Evolutionary conservation across 2,329 filamentous ascomycete genomes (phyloP).

Genomic region (Nakataea oryzae): DNA sequence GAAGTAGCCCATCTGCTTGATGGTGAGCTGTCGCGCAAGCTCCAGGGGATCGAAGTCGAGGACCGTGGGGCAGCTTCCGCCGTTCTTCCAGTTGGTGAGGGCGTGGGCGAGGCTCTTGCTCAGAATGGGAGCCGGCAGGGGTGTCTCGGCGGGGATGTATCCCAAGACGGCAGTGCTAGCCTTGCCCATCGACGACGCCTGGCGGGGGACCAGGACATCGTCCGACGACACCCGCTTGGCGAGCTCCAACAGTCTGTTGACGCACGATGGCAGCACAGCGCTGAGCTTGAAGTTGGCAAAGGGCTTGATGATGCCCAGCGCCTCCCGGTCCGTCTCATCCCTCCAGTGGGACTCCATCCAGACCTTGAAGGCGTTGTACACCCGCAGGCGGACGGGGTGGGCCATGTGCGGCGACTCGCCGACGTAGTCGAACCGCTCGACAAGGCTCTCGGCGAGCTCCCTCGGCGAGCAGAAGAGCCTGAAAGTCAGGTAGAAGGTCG

Average conservation of each 20-base stretch:
- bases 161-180: slow-evolving; percentile 65
- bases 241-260: slow-evolving; percentile 70
- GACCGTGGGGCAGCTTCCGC: slow-evolving; percentile 60
- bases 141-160: slow-evolving; percentile 60
- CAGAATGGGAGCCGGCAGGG: slow-evolving; percentile 58
- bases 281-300: slow-evolving; percentile 71
- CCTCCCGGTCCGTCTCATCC: slow-evolving; percentile 65
- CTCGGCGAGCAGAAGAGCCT: slow-evolving; percentile 77
- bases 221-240: slow-evolving; percentile 66
- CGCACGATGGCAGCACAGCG: slow-evolving; percentile 61
- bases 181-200: slow-evolving; percentile 82
- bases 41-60: slow-evolving; percentile 88
- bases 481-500: slow-evolving; percentile 94
- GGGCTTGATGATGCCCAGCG: slow-evolving; percentile 62
- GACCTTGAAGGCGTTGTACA: slow-evolving; percentile 94
- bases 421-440: slow-evolving; percentile 87
- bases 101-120: slow-evolving; percentile 66
- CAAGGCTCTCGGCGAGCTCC: slow-evolving; percentile 70
- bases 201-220: slow-evolving; percentile 67
- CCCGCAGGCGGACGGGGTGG: slow-evolving; percentile 72
- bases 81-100: slow-evolving; percentile 61
- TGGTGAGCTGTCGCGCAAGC: slow-evolving; percentile 80
- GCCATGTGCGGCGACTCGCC: slow-evolving; percentile 66
- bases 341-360: slow-evolving; percentile 97
- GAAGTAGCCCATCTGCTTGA: slow-evolving; percentile 86